A percentile compares a stretch with the other conserved stretches of the same genome.
Conservation (phyloP, 768 basidiomycete genomes). For the Trametes maxima region DNA sequence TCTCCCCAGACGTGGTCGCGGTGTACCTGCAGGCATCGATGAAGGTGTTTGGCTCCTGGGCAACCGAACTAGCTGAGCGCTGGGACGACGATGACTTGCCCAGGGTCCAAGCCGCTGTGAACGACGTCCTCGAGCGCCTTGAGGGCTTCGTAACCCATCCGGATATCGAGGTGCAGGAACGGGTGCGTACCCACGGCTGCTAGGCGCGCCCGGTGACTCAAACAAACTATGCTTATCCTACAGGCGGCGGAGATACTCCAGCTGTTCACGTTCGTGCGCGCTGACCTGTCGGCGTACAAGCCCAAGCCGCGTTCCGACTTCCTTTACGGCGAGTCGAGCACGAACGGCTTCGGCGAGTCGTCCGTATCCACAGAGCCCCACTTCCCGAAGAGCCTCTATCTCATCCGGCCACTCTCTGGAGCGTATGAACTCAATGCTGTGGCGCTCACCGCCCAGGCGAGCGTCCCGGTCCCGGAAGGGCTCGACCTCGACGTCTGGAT, state of each 20-base stretch:
- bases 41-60: conserved; percentile 89
- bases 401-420: conserved; percentile 79
- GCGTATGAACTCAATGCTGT: conserved; percentile 86
- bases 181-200: conserved; percentile 52
- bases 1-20: conserved; percentile 67
- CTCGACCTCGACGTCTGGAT: conserved; percentile 88
- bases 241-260: conserved; percentile 84
- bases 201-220: neutral
- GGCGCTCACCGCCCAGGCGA: conserved; percentile 75
- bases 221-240: conserved; percentile 10
- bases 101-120: conserved; percentile 65
- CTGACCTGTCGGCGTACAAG: conserved; percentile 63
- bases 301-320: conserved; percentile 39
- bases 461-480: conserved; percentile 80
- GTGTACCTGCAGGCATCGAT: conserved; percentile 81
- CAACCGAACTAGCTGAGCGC: conserved; percentile 67
- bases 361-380: conserved; percentile 42
- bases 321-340: conserved; percentile 41
- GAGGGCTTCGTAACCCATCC: conserved; percentile 57
- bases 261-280: conserved; percentile 73
- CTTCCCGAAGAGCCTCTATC: conserved; percentile 88
- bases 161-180: conserved; percentile 90
- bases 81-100: conserved; percentile 78
- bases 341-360: conserved; percentile 40
- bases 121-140: conserved; percentile 60